Percentiles rank a stretch among this genome's conserved stretches.
These are phyloP conservation scores for Fusarium kyushuense DNA, from an alignment of 2,329 filamentous ascomycete species.

Conservation along the genomic window DNA sequence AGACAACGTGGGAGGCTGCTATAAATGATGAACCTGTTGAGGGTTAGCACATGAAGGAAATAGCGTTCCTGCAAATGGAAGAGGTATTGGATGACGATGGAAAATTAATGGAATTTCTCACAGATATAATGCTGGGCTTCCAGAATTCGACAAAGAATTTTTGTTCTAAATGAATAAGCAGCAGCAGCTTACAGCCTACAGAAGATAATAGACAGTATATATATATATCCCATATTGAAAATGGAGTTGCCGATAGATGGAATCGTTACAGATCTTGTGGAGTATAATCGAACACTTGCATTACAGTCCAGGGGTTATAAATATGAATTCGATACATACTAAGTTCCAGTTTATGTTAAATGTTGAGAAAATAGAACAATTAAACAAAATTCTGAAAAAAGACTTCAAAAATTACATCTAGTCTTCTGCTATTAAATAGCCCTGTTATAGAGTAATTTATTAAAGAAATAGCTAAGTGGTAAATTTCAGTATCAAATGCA, in stretches of 20 bases:
- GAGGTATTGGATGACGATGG: constrained; percentile 27
- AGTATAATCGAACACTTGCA: constrained; percentile 6
- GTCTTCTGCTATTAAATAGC: too few species aligned
- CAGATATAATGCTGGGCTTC: constrained; percentile 11
- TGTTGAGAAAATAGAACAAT: too few species aligned
- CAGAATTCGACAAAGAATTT: not conserved
- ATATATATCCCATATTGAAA: constrained; percentile 12
- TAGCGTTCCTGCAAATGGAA: constrained; percentile 23
- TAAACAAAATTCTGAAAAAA: too few species aligned
- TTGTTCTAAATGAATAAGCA: constrained; percentile 1
- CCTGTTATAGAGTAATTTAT: too few species aligned
- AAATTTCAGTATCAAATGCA: too few species aligned
- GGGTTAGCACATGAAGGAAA: constrained; percentile 38
- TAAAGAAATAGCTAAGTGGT: too few species aligned
- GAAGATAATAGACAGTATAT: constrained; percentile 21
- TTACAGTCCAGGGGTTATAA: too few species aligned
- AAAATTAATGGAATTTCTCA: constrained; percentile 14
- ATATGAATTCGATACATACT: too few species aligned
- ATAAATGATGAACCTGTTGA: constrained; percentile 16
- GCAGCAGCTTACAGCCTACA: not conserved
- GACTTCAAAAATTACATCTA: too few species aligned
- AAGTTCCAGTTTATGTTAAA: too few species aligned
- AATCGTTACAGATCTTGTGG: constrained; percentile 3
- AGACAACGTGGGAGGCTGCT: constrained; percentile 14
- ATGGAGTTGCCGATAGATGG: not conserved